Evolutionary conservation across 1,284 basidiomycete genomes (phyloP).

Genomic region (Puccinia hordei): DNA sequence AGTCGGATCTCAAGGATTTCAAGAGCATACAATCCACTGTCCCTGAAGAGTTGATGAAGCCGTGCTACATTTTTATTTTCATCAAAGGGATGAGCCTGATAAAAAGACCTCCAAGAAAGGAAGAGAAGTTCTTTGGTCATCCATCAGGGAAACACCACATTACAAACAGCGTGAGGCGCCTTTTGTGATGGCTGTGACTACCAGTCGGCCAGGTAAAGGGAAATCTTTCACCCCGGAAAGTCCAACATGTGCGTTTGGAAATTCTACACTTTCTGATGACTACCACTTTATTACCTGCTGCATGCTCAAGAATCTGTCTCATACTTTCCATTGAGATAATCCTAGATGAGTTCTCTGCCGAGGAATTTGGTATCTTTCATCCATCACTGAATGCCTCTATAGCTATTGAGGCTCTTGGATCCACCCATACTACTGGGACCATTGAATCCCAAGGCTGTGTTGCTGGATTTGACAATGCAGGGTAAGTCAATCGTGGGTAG

Average conservation of each 20-base stretch:
- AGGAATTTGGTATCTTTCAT: constrained; percentile 43
- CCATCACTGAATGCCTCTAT: constrained; percentile 47
- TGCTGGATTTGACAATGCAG: constrained; percentile 49
- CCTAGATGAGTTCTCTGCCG: constrained; percentile 44
- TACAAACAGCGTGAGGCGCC: constrained; percentile 27
- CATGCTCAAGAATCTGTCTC: neutral
- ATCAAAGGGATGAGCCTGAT: constrained; percentile 26
- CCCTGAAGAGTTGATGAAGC: neutral
- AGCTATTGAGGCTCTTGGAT: constrained; percentile 41
- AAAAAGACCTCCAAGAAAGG: constrained; percentile 13
- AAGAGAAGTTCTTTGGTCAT: constrained; percentile 46
- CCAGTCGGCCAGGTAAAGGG: constrained; percentile 23
- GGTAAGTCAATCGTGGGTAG: neutral
- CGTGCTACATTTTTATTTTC: neutral
- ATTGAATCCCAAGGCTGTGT: neutral
- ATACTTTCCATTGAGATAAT: neutral
- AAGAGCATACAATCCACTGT: too few species aligned
- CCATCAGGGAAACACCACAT: constrained; percentile 1
- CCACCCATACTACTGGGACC: neutral
- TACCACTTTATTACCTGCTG: neutral
- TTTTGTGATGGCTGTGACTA: constrained; percentile 39
- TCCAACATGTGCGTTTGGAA: constrained; percentile 34
- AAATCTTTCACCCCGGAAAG: constrained; percentile 19
- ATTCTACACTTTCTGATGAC: neutral
- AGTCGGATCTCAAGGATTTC: neutral